Evolutionary conservation across 1,284 basidiomycete genomes (phyloP).

Genomic region (Puccinia coronata): DNA sequence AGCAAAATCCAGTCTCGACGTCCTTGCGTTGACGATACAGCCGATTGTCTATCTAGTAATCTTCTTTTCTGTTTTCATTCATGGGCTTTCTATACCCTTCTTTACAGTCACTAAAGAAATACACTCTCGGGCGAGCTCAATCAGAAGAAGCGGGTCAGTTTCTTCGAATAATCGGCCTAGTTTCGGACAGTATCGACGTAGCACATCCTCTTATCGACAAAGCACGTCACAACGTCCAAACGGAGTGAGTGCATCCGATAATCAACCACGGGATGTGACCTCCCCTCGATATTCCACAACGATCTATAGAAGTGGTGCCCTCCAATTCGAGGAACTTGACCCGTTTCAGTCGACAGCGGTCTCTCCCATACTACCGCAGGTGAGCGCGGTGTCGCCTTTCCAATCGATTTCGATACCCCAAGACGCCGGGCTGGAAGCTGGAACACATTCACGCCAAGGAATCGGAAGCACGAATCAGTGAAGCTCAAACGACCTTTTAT

Average conservation of each 20-base stretch:
- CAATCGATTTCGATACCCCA: neutral
- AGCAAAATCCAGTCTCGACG: constrained; percentile 56
- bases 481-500: too few relatives aligned
- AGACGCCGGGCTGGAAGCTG: neutral
- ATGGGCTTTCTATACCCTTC: constrained; percentile 59
- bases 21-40: constrained; percentile 57
- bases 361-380: neutral
- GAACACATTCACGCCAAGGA: neutral
- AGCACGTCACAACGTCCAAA: neutral
- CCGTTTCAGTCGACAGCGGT: too few relatives aligned
- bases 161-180: neutral
- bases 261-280: neutral
- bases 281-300: neutral
- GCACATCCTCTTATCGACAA: neutral
- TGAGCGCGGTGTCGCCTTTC: neutral
- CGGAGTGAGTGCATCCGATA: neutral
- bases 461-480: neutral
- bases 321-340: neutral
- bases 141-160: neutral
- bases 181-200: too few relatives aligned
- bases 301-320: neutral
- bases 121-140: neutral
- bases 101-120: constrained; percentile 50
- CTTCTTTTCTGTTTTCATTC: constrained; percentile 57
- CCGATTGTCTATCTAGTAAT: constrained; percentile 59